Base-by-base conservation (phyloP, 176 grass and related monocot genomes). In the Carex kokanica region DNA sequence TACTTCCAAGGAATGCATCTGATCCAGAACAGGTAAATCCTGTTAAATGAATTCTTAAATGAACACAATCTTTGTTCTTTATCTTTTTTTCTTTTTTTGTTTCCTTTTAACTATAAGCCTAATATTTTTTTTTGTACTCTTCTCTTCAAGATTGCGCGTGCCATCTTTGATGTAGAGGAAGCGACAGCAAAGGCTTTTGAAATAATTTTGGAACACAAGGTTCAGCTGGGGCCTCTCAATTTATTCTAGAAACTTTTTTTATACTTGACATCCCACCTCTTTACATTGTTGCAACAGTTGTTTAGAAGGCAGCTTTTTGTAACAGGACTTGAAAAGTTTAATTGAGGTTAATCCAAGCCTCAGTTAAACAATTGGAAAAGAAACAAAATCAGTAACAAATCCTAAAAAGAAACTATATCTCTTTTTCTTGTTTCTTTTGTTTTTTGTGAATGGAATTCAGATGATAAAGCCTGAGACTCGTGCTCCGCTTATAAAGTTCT, bases 111-210 rank as follows among this genome's bases (percentile, higher is more conserved):
- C 66, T 70, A 8, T 70, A 43, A 41, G 81, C 73, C 52, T 64
- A 55, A 77, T n/a, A 45, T 88, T 86, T 81, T 83, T 61, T 64
- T 38, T 66, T 56, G 53, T 60, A 58, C 56, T 81, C 6, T 86
- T 59, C 68, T 78, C 14, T 81, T 43, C 74, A 66, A 99, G 96
- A 93, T 99, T 89, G 70, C 79, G 81, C 88, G 86, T 84, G 96
- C 96, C 61, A 93, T 95, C 84, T 93, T 93, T 13, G 96, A 99
- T 83, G 89, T 92, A 78, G 93, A 95, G 91, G 93, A 99, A 95
- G 89, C 96, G 69, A 99, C 96, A 87, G 59, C 89, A 74, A 88
- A 90, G 75, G 91, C 91, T 61, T 89, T 95, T 60, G 87, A 95
- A 59, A 99, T 99, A 86, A 99, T 99, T 82, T 90, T 90, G 82